A percentile compares a stretch with the other conserved stretches of the same genome.
These are phyloP conservation scores for Infundibulicybe gibba DNA, from an alignment of 768 basidiomycete species.

Conservation along the genomic window DNA sequence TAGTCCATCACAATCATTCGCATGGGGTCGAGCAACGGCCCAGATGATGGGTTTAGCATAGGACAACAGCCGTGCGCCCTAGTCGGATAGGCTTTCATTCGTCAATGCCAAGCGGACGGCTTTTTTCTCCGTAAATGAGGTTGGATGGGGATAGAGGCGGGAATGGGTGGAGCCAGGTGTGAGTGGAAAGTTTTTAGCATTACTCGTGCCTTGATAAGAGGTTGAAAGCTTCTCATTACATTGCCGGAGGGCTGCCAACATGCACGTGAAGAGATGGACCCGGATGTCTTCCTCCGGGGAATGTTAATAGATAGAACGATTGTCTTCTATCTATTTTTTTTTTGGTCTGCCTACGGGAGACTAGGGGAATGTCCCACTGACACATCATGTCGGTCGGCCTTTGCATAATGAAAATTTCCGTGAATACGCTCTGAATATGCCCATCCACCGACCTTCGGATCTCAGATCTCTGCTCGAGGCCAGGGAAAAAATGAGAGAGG, in stretches of 20 bases:
- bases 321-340: too few relatives aligned
- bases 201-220: neutral
- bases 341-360: too few relatives aligned
- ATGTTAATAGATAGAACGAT: too few relatives aligned
- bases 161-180: neutral
- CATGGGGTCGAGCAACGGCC: too few relatives aligned
- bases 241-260: constrained; percentile 13
- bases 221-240: neutral
- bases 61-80: too few relatives aligned
- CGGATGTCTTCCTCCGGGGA: constrained; percentile 13
- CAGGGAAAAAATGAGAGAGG: neutral
- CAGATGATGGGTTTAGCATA: too few relatives aligned
- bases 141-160: neutral
- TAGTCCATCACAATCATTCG: too few relatives aligned
- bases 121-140: neutral
- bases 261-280: constrained; percentile 7
- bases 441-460: constrained; percentile 18
- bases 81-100: too few relatives aligned
- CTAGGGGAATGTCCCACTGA: constrained; percentile 10
- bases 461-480: neutral
- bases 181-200: neutral
- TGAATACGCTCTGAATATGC: constrained; percentile 26
- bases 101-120: too few relatives aligned
- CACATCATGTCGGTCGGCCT: constrained; percentile 27
- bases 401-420: constrained; percentile 22